These are phyloP conservation scores for Mycena crocata DNA, from an alignment of 768 basidiomycete genomes.

Conservation along the genomic window DNA sequence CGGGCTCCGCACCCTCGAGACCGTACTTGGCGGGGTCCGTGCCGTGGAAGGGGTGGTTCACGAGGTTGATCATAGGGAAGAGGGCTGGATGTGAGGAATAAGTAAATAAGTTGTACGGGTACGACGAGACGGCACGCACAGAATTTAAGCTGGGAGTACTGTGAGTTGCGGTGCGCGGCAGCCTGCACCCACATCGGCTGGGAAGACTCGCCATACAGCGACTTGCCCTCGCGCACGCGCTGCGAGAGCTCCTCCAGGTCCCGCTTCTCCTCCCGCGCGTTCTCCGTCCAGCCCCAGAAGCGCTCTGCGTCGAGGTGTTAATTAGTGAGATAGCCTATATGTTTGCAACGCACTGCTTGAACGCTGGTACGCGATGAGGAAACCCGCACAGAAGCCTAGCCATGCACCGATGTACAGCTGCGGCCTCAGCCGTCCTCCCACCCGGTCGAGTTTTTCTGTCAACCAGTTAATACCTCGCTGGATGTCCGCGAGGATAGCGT, in stretches of 20 bases:
- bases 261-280: slow-evolving; percentile 81
- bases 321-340: slow-evolving; percentile 18
- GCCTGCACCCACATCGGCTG: slow-evolving; percentile 90
- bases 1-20: slow-evolving; percentile 48
- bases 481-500: slow-evolving; percentile 26
- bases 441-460: slow-evolving; percentile 63
- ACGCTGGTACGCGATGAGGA: slow-evolving; percentile 92
- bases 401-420: slow-evolving; percentile 68
- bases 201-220: slow-evolving; percentile 86
- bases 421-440: slow-evolving; percentile 51
- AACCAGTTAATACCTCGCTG: too few species aligned
- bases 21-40: slow-evolving; percentile 86
- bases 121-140: slow-evolving; percentile 64
- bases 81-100: slow-evolving; percentile 12
- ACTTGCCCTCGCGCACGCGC: slow-evolving; percentile 80
- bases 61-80: slow-evolving; percentile 87
- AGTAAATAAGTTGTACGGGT: slow-evolving; percentile 20
- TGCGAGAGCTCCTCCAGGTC: slow-evolving; percentile 85
- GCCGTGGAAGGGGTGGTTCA: slow-evolving; percentile 90
- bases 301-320: slow-evolving; percentile 63
- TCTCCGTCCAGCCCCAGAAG: slow-evolving; percentile 97
- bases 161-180: slow-evolving; percentile 89
- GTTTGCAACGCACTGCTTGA: slow-evolving; percentile 76
- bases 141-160: slow-evolving; percentile 94
- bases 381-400: slow-evolving; percentile 90